phyloP scores from a whole-genome alignment of 2,329 filamentous ascomycete species.

The Fusarium sp. region DNA sequence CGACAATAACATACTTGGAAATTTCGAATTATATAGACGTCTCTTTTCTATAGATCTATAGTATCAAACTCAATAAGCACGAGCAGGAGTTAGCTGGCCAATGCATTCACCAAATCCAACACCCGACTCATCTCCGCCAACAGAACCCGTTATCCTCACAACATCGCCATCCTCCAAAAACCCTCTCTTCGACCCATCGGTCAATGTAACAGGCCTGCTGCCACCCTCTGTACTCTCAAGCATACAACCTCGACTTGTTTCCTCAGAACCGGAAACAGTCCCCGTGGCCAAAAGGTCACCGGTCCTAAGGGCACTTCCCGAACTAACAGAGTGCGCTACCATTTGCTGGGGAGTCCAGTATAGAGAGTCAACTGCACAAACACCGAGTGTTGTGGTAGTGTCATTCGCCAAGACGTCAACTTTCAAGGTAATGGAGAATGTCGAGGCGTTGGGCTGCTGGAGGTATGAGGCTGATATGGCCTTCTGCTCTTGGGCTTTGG shows the following conservation, averaged over 20 bases:
- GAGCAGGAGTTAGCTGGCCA: constrained; percentile 31
- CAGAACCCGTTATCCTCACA: constrained; percentile 50
- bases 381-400: not conserved
- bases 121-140: constrained; percentile 51
- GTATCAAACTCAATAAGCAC: not conserved
- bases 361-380: not conserved
- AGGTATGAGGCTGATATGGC: constrained; percentile 41
- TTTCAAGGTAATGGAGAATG: constrained; percentile 46
- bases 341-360: constrained; percentile 26
- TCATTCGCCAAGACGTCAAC: constrained; percentile 41
- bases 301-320: constrained; percentile 9
- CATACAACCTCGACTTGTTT: constrained; percentile 51
- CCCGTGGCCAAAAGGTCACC: constrained; percentile 56
- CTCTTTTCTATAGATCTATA: too few relatives aligned
- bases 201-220: constrained; percentile 40
- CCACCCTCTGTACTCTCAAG: constrained; percentile 53
- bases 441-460: constrained; percentile 47
- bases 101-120: constrained; percentile 54
- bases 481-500: not conserved
- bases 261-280: constrained; percentile 50
- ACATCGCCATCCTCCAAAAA: constrained; percentile 54
- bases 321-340: constrained; percentile 25
- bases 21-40: too few relatives aligned
- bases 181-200: constrained; percentile 45
- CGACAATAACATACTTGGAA: too few relatives aligned